Evolutionary conservation across 2,329 filamentous ascomycete species (phyloP), one percentile per base, ranked within the genome.

Genomic region (Fusarium verticillioides): DNA sequence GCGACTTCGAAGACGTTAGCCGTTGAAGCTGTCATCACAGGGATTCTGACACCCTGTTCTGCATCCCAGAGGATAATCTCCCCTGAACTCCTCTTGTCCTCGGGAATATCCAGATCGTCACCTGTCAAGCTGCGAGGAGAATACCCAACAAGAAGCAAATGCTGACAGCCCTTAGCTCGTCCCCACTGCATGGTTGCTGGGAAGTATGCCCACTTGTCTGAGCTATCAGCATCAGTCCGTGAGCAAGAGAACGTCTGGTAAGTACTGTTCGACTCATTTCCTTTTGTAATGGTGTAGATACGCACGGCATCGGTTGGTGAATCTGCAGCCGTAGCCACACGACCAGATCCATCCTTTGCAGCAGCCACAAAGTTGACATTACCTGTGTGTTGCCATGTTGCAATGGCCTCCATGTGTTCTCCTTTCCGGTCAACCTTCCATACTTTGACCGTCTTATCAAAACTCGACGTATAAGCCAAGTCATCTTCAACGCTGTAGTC

Each of bases 101-200:
- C 85, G 0, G 90, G 90, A 28, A 92, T 91, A 40, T 89, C 87
- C 5, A 81, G 79, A 34, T 92, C 89, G 26, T 90, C 85, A 1
- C 82, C 82, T 1, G 79, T 85, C 4, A 85, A 79, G 65, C 87
- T 87, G 21, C 90, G 84, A 4, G 90, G 90, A 9, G 90, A 92
- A 78, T 91, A 92, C 13, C 90, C 90, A 3, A 91, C 87, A 0
- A 90, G 81, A 0, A 92, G 83, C 11, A 91, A 80, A 70, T 90
- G 86, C 3, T 81, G 81, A 4, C 87, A 85, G 2, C 73, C 78
- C 1, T 78, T 69, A 3, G 84, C 81, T 30, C 83, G 77, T 1
- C 89, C 90, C 90, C 90, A 92, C 76, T 89, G 88, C 78, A 92
- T 87, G 0, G 90, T 90, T 0, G 90, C 88, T 1, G 90, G 90